A percentile compares a stretch with the other conserved stretches of the same genome.
Evolutionary conservation across 1,139 yeast genomes (phyloP).

Genomic region (Yamadazyma oceani): DNA sequence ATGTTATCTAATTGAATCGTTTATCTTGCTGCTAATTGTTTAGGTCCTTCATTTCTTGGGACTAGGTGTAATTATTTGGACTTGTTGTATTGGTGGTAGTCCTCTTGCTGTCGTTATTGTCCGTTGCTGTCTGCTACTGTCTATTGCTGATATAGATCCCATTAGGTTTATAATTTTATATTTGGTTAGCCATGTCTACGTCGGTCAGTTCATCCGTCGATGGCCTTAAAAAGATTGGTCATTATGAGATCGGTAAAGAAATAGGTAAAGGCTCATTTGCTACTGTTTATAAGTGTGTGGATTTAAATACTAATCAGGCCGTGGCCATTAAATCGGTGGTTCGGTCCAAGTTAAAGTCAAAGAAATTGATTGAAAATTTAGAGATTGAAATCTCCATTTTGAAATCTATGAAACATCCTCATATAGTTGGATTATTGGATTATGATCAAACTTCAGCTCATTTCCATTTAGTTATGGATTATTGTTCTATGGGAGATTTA

Average conservation of each 20-base stretch:
- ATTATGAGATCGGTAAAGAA: constrained; percentile 44
- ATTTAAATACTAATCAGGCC: constrained; percentile 48
- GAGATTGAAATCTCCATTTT: constrained; percentile 88
- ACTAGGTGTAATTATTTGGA: too few relatives aligned
- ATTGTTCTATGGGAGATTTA: constrained; percentile 91
- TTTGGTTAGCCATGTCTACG: constrained; percentile 1
- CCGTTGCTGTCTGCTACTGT: too few relatives aligned
- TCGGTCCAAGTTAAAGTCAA: constrained; percentile 77
- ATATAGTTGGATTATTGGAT: constrained; percentile 82
- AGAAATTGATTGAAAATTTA: constrained; percentile 82
- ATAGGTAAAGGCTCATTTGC: constrained; percentile 55
- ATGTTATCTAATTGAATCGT: too few relatives aligned
- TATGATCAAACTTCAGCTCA: constrained; percentile 76
- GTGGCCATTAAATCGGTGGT: constrained; percentile 90
- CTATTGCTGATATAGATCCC: background rate
- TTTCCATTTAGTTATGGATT: constrained; percentile 94
- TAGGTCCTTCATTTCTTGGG: too few relatives aligned
- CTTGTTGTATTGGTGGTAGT: too few relatives aligned
- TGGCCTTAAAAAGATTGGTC: constrained; percentile 21
- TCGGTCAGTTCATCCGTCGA: constrained; percentile 6
- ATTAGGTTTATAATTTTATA: background rate
- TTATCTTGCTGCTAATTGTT: too few relatives aligned
- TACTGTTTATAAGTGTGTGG: constrained; percentile 47
- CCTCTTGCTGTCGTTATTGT: too few relatives aligned
- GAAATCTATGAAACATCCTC: constrained; percentile 87